phyloP scores from a whole-genome alignment of 164 flowering plant species.

The Piper longum region DNA sequence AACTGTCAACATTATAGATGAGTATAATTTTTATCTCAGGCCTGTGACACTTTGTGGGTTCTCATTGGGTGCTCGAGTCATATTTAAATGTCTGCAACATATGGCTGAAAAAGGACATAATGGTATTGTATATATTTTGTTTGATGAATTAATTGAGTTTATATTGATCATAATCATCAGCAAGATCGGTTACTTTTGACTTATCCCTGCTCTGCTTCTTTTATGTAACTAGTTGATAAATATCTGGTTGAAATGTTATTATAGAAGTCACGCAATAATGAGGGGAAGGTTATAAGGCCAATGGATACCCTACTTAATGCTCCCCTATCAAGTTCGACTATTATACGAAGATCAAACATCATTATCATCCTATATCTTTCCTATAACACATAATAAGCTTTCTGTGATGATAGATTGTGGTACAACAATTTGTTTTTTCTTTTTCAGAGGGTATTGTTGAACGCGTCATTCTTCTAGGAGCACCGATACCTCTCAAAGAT shows the following conservation, averaged over 20 bases:
- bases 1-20: neutral
- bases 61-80: slow-evolving; percentile 91
- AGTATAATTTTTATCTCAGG: slow-evolving; percentile 16
- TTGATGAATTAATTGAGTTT: neutral
- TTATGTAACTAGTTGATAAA: neutral
- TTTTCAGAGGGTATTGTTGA: slow-evolving; percentile 48
- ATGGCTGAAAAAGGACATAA: slow-evolving; percentile 49
- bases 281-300: neutral
- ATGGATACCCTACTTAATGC: no score
- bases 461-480: slow-evolving; percentile 94
- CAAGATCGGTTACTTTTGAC: neutral
- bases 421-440: neutral
- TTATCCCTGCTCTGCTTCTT: neutral
- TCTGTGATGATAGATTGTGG: slow-evolving; percentile 16
- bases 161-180: no score
- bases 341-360: neutral
- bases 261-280: neutral
- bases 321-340: neutral
- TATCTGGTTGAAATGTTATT: neutral
- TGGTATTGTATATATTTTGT: slow-evolving; percentile 8
- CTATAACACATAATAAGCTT: slow-evolving; percentile 7
- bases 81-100: slow-evolving; percentile 77
- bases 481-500: slow-evolving; percentile 69
- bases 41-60: slow-evolving; percentile 76
- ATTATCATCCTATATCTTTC: neutral